Evolutionary conservation across 768 basidiomycete genomes (phyloP).

Genomic region (Suillus weaverae): DNA sequence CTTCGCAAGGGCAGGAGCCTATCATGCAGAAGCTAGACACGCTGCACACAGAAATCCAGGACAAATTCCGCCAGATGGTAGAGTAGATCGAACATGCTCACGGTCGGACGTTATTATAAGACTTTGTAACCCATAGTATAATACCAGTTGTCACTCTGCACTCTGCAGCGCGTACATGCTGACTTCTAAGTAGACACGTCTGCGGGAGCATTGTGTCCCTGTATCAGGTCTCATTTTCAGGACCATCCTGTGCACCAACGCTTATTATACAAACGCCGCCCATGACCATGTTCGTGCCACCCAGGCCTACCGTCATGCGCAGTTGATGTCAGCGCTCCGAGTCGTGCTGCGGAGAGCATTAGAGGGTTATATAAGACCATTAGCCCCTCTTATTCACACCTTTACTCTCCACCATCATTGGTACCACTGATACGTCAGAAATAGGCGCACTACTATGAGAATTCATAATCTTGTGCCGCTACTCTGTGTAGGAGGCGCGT

Average conservation of each 20-base stretch:
- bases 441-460: conserved; percentile 14
- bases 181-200: neutral
- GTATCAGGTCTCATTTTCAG: neutral
- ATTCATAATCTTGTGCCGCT: conserved; percentile 13
- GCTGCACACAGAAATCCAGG: conserved; percentile 83
- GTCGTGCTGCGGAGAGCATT: conserved; percentile 12
- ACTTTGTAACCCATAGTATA: conserved; percentile 23
- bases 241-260: neutral
- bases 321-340: neutral
- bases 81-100: conserved; percentile 47
- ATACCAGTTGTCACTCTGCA: conserved; percentile 15
- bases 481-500: conserved; percentile 13
- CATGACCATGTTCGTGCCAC: neutral
- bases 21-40: conserved; percentile 82
- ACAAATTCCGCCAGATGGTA: conserved; percentile 85
- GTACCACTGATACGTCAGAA: neutral
- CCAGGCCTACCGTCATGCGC: neutral
- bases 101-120: neutral
- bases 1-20: conserved; percentile 84
- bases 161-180: neutral
- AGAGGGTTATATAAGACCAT: conserved; percentile 9
- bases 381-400: neutral
- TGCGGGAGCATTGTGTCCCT: neutral
- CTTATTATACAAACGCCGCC: neutral
- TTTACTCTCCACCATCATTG: neutral